Percentiles rank a stretch among this genome's conserved stretches.
Evolutionary conservation across 1,284 basidiomycete species (phyloP).

Genomic region (Cryptococcus sp.): DNA sequence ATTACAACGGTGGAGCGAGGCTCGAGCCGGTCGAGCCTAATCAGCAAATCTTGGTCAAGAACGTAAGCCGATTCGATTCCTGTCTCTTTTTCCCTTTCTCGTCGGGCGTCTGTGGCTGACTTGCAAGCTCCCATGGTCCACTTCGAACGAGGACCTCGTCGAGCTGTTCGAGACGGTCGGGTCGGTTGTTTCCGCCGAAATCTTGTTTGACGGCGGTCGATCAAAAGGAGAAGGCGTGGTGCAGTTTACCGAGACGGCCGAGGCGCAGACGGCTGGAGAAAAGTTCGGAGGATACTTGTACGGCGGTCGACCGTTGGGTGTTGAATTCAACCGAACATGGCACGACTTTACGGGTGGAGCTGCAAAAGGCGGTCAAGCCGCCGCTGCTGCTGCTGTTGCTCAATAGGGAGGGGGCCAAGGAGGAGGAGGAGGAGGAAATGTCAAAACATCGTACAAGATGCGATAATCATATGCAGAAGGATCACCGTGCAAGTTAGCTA

Average conservation of each 20-base stretch:
- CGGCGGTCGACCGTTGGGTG: conserved; percentile 81
- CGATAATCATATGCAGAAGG: no score
- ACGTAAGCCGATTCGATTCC: conserved; percentile 58
- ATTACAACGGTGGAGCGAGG: conserved; percentile 43
- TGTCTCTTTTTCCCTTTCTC: no score
- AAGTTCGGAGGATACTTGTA: conserved; percentile 91
- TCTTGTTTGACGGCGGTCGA: conserved; percentile 80
- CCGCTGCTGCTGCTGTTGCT: no score
- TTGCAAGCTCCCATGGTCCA: conserved; percentile 88
- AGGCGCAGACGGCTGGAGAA: conserved; percentile 90
- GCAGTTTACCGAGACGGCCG: conserved; percentile 79
- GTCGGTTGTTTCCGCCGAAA: conserved; percentile 87
- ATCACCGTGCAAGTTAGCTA: no score
- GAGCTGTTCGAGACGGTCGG: conserved; percentile 98
- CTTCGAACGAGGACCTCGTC: conserved; percentile 96
- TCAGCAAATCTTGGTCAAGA: conserved; percentile 95
- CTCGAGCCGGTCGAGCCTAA: conserved; percentile 63
- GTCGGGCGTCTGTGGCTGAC: background rate
- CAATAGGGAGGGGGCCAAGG: no score
- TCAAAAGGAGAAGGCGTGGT: conserved; percentile 93
- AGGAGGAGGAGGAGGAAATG: no score
- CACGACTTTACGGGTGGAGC: conserved; percentile 79
- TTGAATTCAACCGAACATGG: conserved; percentile 87
- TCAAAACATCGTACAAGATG: no score
- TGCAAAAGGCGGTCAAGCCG: conserved; percentile 68